Base-by-base conservation (phyloP, 768 basidiomycete species). In the Ramaria rubella region DNA sequence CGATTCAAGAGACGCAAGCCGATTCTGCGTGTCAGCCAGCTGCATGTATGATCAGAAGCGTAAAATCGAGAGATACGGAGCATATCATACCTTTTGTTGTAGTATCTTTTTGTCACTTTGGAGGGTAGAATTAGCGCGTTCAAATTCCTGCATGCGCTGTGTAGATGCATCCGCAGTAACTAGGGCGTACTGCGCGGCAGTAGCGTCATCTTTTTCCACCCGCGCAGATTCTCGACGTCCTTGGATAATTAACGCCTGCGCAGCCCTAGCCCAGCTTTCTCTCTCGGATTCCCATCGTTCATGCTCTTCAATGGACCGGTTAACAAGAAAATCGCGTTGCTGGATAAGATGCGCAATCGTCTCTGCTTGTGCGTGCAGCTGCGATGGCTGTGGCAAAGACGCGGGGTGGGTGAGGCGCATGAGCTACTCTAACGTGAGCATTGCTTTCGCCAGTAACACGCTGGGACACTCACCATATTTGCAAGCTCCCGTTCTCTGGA, bases 61-160 rank as follows among this genome's bases (percentile, higher is more conserved):
- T 62, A 29, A 61, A 17, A 38, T 58, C 21, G 43, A 54, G 44
- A 26, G 33, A 54, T 29, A 21, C 12, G 12, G 23, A 17, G 49
- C 34, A n/a, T 14, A 5, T 69, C 67, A 54, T 58, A 86, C 87
- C 72, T 81, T 83, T 52, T 79, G 79, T 34, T 81, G 80, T 29
- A 88, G 72, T 15, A 69, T 63, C 54, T 75, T 77, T 58, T 86
- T 87, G 49, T 90, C 88, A 17, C 79, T 72, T 66, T 84, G 81
- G 30, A 79, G 73, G 11, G 66, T 68, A 1, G 73, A 66, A 29
- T 76, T 75, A 38, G 78, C 72, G 21, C 79, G 78, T 56, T 83
- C 82, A 15, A 74, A 61, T 55, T 86, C 83, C 83, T 88, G 59
- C 21, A 43, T 2, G 19, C 14, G 38, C 26, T 58, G 26, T 56